These are phyloP conservation scores for Alternaria metachromatica DNA, from an alignment of 2,329 filamentous ascomycete genomes.

Conservation along the genomic window DNA sequence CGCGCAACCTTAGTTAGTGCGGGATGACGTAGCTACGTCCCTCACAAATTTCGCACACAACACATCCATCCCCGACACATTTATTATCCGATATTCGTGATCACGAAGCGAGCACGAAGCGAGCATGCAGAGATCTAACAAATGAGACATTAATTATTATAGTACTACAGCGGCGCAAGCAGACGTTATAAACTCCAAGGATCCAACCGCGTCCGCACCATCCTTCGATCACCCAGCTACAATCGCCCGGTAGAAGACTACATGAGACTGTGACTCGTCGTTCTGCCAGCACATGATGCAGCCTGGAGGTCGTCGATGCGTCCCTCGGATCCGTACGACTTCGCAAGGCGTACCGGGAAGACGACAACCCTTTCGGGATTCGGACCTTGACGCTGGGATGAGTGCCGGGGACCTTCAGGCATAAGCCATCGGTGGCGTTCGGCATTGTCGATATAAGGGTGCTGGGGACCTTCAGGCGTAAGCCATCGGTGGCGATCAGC, in stretches of 20 bases:
- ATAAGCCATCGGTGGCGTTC: slow-evolving; percentile 6
- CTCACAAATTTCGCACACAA: not conserved
- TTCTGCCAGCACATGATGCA: not conserved
- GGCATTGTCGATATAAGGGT: slow-evolving; percentile 4
- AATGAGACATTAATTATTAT: not conserved
- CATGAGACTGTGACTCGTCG: not conserved
- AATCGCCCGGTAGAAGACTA: not conserved
- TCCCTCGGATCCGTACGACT: not conserved
- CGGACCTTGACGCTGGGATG: not conserved
- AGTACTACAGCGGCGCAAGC: not conserved
- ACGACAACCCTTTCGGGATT: not conserved
- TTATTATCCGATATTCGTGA: not conserved
- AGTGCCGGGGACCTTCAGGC: slow-evolving; percentile 1
- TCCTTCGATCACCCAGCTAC: not conserved
- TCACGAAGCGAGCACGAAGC: not conserved
- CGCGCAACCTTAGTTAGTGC: not conserved
- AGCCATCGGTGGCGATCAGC: slow-evolving; percentile 7
- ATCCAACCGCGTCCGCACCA: not conserved
- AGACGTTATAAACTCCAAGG: not conserved
- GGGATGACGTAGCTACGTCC: not conserved
- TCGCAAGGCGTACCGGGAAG: not conserved
- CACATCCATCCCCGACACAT: not conserved
- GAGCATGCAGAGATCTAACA: not conserved
- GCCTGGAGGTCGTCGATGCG: not conserved
- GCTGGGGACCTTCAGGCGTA: slow-evolving; percentile 2